Base-by-base conservation (phyloP, 2,329 filamentous ascomycete species). In the Phoma sp. region DNA sequence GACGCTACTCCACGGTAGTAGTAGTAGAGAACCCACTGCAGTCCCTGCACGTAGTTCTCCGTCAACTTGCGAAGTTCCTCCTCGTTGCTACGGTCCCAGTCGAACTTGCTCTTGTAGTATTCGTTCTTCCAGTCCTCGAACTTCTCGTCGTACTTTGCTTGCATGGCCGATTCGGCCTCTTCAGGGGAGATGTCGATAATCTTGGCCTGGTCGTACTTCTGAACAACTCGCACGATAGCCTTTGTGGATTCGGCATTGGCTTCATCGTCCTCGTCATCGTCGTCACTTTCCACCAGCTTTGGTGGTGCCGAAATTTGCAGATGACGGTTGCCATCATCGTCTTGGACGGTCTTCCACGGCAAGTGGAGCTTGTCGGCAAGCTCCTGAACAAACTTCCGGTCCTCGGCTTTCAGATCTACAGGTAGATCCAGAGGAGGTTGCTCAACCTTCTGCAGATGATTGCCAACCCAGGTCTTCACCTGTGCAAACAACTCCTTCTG, bases 11-110 rank as follows among this genome's bases (percentile, higher is more conserved):
- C 95, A 49, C 89, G 88, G 78, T 99, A 99, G 77, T 99, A 99
- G 80, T 99, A 99, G 76, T 89, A 97, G 44, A 99, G 81, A 38
- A 99, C 95, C 96, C 95, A 99, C 74, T 99, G 95, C 57, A 99
- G 80, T 58, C 95, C 95, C 77, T 99, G 91, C 6, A 99, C 92
- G 69, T 99, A 99, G 77, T 98, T 99, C 76, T 98, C 92, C 24
- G 91, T 89, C 57, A 99, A 81, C 61, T 89, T 88, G 49, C 82
- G 88, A 71, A 98, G 82, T 74, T 96, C 92, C 36, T 86, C 86
- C 62, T 94, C 88, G 66, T 91, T 89, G 43, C 92, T 88, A 10
- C 90, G 81, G 15, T 88, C 86, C 92, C 94, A 99, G 48, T 89
- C 89, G 64, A 97, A 97, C 74, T 98, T 99, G 52, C 87, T 85